Percentiles rank a stretch among this genome's conserved stretches.
phyloP scores from a whole-genome alignment of 257 asterid species.

The Solanum rostratum region DNA sequence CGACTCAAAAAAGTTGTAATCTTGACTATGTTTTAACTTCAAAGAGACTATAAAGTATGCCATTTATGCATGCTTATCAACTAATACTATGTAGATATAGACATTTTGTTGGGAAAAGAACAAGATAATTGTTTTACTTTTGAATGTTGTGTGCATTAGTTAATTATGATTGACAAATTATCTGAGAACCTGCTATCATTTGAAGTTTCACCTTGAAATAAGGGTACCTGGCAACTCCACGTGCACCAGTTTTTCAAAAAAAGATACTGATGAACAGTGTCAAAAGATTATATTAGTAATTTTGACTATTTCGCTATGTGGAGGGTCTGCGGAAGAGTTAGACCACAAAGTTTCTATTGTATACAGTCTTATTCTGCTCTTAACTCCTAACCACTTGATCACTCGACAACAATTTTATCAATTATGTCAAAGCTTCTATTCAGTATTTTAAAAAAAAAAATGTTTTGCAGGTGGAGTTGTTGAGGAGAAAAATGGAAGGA shows the following conservation, averaged over 20 bases:
- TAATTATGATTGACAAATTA: not conserved
- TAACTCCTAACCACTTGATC: not conserved
- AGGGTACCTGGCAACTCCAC: not conserved
- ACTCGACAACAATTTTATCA: not conserved
- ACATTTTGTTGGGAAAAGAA: not conserved
- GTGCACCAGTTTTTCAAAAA: not conserved
- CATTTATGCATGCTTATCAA: not conserved
- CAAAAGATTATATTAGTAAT: not conserved
- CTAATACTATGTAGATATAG: too few relatives aligned
- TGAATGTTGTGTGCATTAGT: not conserved
- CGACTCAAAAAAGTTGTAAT: not conserved
- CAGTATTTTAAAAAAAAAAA: not conserved
- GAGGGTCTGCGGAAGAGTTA: not conserved
- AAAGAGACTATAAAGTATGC: not conserved
- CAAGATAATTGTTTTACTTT: not conserved
- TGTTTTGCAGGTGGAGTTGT: constrained; percentile 25
- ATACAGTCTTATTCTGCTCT: not conserved
- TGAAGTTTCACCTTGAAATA: not conserved
- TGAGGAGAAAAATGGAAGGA: constrained; percentile 41
- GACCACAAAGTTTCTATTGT: not conserved
- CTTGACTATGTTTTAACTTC: not conserved
- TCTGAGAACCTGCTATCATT: not conserved
- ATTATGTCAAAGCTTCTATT: not conserved
- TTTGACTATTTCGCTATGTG: not conserved
- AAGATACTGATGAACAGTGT: not conserved